Evolutionary conservation across 441 rosid genomes (phyloP).

Genomic region (Erodium moschatum): DNA sequence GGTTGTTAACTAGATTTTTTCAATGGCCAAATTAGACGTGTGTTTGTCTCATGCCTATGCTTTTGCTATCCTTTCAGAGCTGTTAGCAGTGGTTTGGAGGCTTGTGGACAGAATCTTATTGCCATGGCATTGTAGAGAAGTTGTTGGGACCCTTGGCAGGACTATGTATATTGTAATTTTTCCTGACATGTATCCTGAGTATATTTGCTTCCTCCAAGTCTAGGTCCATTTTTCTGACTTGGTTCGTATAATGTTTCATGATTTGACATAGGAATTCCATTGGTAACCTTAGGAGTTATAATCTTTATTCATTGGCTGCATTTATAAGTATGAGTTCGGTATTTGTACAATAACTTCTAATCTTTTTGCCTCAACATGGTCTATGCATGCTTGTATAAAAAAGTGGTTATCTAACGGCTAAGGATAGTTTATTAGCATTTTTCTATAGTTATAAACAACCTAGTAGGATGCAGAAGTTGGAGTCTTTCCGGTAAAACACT

Average conservation of each 20-base stretch:
- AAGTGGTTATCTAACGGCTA: too few species aligned
- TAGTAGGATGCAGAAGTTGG: neutral
- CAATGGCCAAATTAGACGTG: too few species aligned
- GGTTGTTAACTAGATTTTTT: too few species aligned
- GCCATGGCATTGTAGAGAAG: constrained; percentile 35
- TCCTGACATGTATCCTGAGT: constrained; percentile 74
- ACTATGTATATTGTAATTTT: constrained; percentile 75
- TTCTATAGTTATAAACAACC: neutral
- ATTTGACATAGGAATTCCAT: constrained; percentile 17
- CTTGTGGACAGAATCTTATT: constrained; percentile 30
- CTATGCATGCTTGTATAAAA: neutral
- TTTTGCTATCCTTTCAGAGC: constrained; percentile 24
- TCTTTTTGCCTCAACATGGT: neutral
- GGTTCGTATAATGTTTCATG: constrained; percentile 56
- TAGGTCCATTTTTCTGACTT: constrained; percentile 75
- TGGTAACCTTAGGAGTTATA: neutral
- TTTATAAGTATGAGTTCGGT: neutral
- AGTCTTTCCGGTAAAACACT: neutral
- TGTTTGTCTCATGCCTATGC: neutral
- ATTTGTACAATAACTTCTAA: neutral
- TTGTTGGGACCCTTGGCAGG: constrained; percentile 50
- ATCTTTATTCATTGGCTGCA: neutral
- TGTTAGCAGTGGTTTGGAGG: constrained; percentile 22
- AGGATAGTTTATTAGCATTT: neutral
- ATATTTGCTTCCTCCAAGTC: constrained; percentile 54